A percentile compares a stretch with the other conserved stretches of the same genome.
Conservation (phyloP, 106 monocot species). For the Apostasia ramifera region DNA sequence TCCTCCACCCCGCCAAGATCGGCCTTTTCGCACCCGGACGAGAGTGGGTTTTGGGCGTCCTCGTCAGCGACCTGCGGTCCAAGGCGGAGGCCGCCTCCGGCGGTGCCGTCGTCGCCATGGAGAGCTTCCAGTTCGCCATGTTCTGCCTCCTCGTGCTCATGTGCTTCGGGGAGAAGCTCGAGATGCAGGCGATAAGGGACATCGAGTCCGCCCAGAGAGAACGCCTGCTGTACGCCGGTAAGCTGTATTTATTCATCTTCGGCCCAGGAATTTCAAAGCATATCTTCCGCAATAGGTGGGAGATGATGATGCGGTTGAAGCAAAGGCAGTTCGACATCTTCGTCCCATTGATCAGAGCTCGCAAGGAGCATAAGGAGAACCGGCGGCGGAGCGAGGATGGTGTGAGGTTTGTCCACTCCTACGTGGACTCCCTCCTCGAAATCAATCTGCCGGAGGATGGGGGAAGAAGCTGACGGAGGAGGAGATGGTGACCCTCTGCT, state of each 20-base stretch:
- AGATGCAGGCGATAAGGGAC: conserved; percentile 13
- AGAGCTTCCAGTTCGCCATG: not conserved
- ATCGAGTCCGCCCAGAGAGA: conserved; percentile 7
- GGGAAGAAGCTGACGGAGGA: not conserved
- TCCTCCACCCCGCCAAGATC: conserved; percentile 11
- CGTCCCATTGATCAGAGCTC: conserved; percentile 9
- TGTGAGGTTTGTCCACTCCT: not conserved
- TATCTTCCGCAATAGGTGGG: conserved; percentile 9
- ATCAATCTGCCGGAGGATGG: conserved; percentile 3
- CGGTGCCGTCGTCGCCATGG: not conserved
- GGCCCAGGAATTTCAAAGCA: conserved; percentile 7
- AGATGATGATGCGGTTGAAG: conserved; percentile 1
- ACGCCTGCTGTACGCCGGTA: conserved; percentile 1
- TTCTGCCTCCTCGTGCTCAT: conserved; percentile 7
- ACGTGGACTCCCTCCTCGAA: conserved; percentile 1
- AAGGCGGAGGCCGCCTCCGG: not conserved
- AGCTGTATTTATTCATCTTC: conserved; percentile 19
- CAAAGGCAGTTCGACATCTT: conserved; percentile 3
- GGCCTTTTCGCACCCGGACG: conserved; percentile 4
- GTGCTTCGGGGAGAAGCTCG: conserved; percentile 29
- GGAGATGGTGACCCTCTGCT: conserved; percentile 6
- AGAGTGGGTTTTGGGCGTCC: not conserved
- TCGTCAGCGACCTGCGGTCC: not conserved
- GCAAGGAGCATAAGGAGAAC: not conserved
- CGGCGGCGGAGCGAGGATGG: not conserved